phyloP scores from a whole-genome alignment of 2,329 filamentous ascomycete species.

The Trichoderma breve region DNA sequence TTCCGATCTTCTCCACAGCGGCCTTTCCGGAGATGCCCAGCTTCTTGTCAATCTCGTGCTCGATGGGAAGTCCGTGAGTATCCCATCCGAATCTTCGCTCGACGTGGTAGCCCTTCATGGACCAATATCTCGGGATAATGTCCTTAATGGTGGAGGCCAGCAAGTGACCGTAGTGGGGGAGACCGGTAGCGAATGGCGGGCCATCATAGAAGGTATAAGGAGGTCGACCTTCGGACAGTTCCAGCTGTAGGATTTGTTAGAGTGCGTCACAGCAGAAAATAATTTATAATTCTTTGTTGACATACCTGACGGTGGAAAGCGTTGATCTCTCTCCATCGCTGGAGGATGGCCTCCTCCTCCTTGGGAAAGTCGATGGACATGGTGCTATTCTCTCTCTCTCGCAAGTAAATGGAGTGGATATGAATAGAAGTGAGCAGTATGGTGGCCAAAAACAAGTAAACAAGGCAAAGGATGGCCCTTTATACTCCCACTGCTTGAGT shows the following conservation, averaged over 20 bases:
- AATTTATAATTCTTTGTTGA: slow-evolving; percentile 1
- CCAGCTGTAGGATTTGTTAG: slow-evolving; percentile 44
- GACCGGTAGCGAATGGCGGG: slow-evolving; percentile 72
- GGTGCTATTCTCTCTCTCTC: slow-evolving; percentile 25
- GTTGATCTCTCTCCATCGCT: slow-evolving; percentile 86
- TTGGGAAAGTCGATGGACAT: slow-evolving; percentile 93
- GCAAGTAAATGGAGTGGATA: neutral
- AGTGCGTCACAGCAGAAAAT: neutral
- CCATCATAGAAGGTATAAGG: slow-evolving; percentile 96
- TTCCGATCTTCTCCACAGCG: slow-evolving; percentile 80
- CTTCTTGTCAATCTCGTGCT: slow-evolving; percentile 98
- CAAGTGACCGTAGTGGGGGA: slow-evolving; percentile 68
- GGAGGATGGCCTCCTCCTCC: slow-evolving; percentile 82
- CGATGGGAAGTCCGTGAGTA: slow-evolving; percentile 87
- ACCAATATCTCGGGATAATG: slow-evolving; percentile 94
- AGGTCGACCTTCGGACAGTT: slow-evolving; percentile 77
- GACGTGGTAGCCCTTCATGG: slow-evolving; percentile 93
- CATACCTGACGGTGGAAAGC: slow-evolving; percentile 81
- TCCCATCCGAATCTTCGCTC: slow-evolving; percentile 95
- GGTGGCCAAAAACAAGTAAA: neutral
- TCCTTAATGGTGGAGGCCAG: slow-evolving; percentile 95
- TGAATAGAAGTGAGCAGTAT: neutral
- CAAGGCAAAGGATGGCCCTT: neutral
- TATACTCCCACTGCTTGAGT: neutral
- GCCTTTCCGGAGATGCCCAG: slow-evolving; percentile 83